Percentiles rank a stretch among this genome's conserved stretches.
phyloP scores from a whole-genome alignment of 352 stramenopile genomes.

The Globisporangium solare region DNA sequence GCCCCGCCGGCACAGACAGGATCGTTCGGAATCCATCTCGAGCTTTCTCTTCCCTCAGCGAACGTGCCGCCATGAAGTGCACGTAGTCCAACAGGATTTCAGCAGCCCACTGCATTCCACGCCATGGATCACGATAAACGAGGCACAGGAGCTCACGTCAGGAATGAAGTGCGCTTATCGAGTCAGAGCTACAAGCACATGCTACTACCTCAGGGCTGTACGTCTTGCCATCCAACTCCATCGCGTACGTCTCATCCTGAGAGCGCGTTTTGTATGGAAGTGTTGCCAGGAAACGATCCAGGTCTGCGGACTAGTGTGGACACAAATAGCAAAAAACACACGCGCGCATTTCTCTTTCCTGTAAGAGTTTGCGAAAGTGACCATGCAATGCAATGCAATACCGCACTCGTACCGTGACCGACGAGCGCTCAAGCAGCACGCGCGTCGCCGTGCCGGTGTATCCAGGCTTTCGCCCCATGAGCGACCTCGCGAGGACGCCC shows the following conservation, averaged over 20 bases:
- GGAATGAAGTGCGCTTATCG: too few species aligned
- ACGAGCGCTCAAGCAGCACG: conserved; percentile 27
- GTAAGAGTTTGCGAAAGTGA: neutral
- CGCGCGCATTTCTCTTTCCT: conserved; percentile 1
- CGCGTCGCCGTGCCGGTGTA: conserved; percentile 52
- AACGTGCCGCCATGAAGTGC: conserved; percentile 34
- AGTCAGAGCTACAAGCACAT: neutral
- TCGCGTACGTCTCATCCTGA: conserved; percentile 16
- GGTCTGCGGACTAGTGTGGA: too few species aligned
- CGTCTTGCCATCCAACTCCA: conserved; percentile 45
- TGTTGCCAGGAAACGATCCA: conserved; percentile 27
- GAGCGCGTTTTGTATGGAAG: conserved; percentile 37
- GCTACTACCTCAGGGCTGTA: conserved; percentile 53
- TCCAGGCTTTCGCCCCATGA: conserved; percentile 50
- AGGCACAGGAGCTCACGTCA: neutral
- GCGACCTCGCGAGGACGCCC: conserved; percentile 37
- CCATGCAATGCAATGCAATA: too few species aligned
- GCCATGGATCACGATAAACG: neutral
- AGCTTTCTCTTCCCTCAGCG: conserved; percentile 34
- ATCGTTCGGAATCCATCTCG: conserved; percentile 39
- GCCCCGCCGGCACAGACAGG: conserved; percentile 40
- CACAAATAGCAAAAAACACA: too few species aligned
- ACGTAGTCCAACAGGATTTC: conserved; percentile 62
- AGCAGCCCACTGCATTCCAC: conserved; percentile 36
- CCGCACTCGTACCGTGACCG: too few species aligned